These are phyloP conservation scores for Biancaea sappan DNA, from an alignment of 306 rosid species.

Conservation along the genomic window DNA sequence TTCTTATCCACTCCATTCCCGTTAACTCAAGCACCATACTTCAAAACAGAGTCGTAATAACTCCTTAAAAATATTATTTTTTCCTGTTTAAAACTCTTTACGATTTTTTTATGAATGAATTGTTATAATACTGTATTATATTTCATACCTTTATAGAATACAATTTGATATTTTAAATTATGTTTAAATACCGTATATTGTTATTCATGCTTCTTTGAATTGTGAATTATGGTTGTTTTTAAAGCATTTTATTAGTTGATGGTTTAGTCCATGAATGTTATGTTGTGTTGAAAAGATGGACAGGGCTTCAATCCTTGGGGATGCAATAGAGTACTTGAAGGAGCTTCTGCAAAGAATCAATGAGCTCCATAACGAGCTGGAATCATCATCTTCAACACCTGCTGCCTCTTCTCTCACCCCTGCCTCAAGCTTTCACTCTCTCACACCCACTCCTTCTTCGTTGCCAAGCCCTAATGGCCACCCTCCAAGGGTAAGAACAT, in stretches of 20 bases:
- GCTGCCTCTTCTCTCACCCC: conserved; percentile 69
- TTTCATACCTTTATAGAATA: no score
- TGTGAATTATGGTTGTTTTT: no score
- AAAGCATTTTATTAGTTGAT: no score
- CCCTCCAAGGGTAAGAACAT: conserved; percentile 73
- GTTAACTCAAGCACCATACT: background rate
- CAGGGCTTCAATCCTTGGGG: conserved; percentile 98
- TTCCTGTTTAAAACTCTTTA: no score
- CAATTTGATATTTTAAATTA: no score
- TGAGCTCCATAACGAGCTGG: conserved; percentile 84
- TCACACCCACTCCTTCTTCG: conserved; percentile 81
- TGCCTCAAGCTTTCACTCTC: conserved; percentile 68
- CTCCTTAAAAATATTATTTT: no score
- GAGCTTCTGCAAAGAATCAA: conserved; percentile 89
- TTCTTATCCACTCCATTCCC: background rate
- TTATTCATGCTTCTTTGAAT: no score
- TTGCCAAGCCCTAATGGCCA: conserved; percentile 79
- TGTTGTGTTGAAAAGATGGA: conserved; percentile 69
- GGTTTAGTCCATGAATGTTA: no score
- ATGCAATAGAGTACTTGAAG: conserved; percentile 92
- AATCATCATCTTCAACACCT: conserved; percentile 65
- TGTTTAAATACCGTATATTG: no score
- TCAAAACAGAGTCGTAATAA: no score
- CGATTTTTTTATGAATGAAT: no score
- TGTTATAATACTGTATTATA: no score